Percentiles rank a stretch among this genome's conserved stretches.
phyloP scores from a whole-genome alignment of 2,329 filamentous ascomycete species.

The Sporothrix variecibatus region DNA sequence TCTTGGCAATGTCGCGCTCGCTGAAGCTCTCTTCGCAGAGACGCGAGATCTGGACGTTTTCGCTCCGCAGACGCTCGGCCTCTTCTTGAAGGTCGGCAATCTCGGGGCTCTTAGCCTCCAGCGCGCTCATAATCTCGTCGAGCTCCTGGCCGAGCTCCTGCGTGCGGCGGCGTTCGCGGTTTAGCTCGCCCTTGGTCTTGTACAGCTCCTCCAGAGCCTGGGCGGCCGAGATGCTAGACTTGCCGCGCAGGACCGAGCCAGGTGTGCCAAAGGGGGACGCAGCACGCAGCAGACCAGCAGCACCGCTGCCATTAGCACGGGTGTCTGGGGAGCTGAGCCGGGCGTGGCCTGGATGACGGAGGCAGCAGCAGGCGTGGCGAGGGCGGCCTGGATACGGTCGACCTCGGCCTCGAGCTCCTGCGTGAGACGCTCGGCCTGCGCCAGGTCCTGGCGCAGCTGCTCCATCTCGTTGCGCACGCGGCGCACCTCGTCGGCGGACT shows the following conservation, averaged over 20 bases:
- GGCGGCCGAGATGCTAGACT: slow-evolving; percentile 59
- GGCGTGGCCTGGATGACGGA: slow-evolving; percentile 33
- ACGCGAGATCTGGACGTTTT: slow-evolving; percentile 81
- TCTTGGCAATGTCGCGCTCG: slow-evolving; percentile 76
- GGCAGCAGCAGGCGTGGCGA: slow-evolving; percentile 40
- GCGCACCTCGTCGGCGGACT: slow-evolving; percentile 62
- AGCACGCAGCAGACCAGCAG: slow-evolving; percentile 51
- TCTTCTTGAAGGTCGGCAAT: slow-evolving; percentile 83
- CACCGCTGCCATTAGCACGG: slow-evolving; percentile 49
- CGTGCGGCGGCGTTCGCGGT: slow-evolving; percentile 71
- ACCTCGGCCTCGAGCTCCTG: slow-evolving; percentile 56
- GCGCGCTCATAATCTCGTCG: slow-evolving; percentile 79
- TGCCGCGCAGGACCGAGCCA: slow-evolving; percentile 54
- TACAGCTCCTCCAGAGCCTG: slow-evolving; percentile 66
- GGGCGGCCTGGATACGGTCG: slow-evolving; percentile 54
- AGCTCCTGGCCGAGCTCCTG: slow-evolving; percentile 74
- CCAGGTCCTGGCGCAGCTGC: slow-evolving; percentile 51
- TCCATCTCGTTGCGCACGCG: slow-evolving; percentile 60
- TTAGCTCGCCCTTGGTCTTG: slow-evolving; percentile 70
- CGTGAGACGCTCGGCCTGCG: slow-evolving; percentile 50
- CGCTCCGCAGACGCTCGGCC: slow-evolving; percentile 74
- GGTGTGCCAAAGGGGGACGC: slow-evolving; percentile 65
- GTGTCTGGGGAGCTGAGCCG: slow-evolving; percentile 61
- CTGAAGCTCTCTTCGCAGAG: slow-evolving; percentile 79
- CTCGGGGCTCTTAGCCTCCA: slow-evolving; percentile 86